Conservation (phyloP, 768 basidiomycete species). For the Gelatoporia subvermispora region DNA sequence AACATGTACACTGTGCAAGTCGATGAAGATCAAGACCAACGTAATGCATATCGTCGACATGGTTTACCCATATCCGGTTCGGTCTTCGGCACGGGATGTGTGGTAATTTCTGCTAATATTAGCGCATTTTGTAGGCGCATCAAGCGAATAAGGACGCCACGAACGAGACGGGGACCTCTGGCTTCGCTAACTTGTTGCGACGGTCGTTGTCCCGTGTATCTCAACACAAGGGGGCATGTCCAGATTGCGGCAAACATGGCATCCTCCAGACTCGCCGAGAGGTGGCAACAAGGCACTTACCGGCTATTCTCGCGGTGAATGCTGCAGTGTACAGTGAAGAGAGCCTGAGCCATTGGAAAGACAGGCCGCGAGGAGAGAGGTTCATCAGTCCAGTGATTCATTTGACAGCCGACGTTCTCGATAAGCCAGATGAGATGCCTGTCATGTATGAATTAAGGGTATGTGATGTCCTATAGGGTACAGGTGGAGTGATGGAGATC, state of each 20-base stretch:
- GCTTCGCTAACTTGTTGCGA: slow-evolving; percentile 67
- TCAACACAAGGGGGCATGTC: slow-evolving; percentile 83
- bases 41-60: slow-evolving; percentile 83
- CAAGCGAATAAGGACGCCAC: too few relatives aligned
- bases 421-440: slow-evolving; percentile 40
- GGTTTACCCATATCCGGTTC: slow-evolving; percentile 79
- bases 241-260: slow-evolving; percentile 68
- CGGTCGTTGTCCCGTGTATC: slow-evolving; percentile 77
- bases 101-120: too few relatives aligned
- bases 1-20: slow-evolving; percentile 71
- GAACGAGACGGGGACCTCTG: slow-evolving; percentile 20
- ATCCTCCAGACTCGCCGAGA: slow-evolving; percentile 68
- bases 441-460: slow-evolving; percentile 74
- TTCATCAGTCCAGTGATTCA: slow-evolving; percentile 60
- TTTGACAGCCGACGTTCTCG: slow-evolving; percentile 55
- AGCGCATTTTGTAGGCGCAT: too few relatives aligned
- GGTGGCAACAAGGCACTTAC: slow-evolving; percentile 60
- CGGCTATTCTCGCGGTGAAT: slow-evolving; percentile 84
- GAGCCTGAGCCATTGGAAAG: slow-evolving; percentile 69
- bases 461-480: slow-evolving; percentile 19
- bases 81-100: slow-evolving; percentile 7
- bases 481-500: background rate
- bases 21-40: slow-evolving; percentile 67
- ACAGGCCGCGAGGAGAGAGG: slow-evolving; percentile 42
- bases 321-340: slow-evolving; percentile 78